Evolutionary conservation across 1,139 yeast genomes (phyloP), one percentile per base, ranked within the genome.

Genomic region (Geotrichum australiense): DNA sequence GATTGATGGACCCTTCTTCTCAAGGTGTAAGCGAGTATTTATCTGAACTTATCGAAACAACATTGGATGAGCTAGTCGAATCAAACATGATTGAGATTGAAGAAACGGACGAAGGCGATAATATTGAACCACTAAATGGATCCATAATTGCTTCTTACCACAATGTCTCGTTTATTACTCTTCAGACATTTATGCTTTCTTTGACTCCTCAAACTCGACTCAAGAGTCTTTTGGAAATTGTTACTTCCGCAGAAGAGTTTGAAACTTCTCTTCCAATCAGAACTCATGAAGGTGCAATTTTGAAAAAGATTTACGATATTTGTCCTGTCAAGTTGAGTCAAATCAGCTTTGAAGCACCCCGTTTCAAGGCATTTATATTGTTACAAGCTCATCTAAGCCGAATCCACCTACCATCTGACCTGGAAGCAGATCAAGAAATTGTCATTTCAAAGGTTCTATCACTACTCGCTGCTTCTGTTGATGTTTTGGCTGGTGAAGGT

Each of bases 331-430:
- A 81, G 48, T 60, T 69, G 35, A 40, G 50, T 11, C 53, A 49
- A 8, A 55, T 61, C 0, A 69, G 72, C 25, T 69, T 61, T 39
- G 74, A 71, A 36, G 70, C 83, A 0, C 78, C 87, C 0, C 66
- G 70, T 15, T 73, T 76, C 59, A 89, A 89, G 57, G 75, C 86
- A 0, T 85, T 85, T 54, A 65, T 86, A 18, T 63, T 89, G 34
- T 56, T 87, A 11, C 96, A 89, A 59, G 86, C 94, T 0, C 87
- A 89, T 57, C 74, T 89, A 45, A 75, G 89, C 1, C 66, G 96
- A 41, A 49, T 80, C 2, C 57, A 63, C 1, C 61, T 85, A 1
- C 75, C 82, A 0, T 65, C 70, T 2, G 94, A 85, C 39, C 62
- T 85, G 34, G 66, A 63, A 1, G 58, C 65, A 1, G 96, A 85